Conservation (phyloP, 2,329 filamentous ascomycete species). For the Aspergillus neoniger region DNA sequence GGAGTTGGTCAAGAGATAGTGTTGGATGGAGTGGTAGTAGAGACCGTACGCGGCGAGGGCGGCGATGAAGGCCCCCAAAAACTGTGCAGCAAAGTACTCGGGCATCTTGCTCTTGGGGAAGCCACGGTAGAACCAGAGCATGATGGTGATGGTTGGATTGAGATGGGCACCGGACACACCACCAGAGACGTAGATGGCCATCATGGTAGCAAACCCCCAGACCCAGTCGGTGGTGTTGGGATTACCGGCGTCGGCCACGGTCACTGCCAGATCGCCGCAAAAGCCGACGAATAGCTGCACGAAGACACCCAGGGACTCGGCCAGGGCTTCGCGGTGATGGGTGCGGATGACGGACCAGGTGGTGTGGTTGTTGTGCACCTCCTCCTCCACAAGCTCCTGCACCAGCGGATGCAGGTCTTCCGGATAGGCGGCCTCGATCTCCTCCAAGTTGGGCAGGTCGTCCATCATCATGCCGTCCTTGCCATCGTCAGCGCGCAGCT, state of each 20-base stretch:
- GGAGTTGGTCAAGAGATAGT: slow-evolving; percentile 35
- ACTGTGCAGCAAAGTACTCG: slow-evolving; percentile 55
- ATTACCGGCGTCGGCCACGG: slow-evolving; percentile 41
- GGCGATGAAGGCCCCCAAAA: slow-evolving; percentile 55
- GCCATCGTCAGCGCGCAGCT: slow-evolving; percentile 13
- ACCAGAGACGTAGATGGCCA: slow-evolving; percentile 51
- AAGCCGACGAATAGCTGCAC: slow-evolving; percentile 51
- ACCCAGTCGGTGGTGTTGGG: slow-evolving; percentile 49
- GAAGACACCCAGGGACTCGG: slow-evolving; percentile 54
- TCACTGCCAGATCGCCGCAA: slow-evolving; percentile 51
- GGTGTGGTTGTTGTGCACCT: slow-evolving; percentile 53
- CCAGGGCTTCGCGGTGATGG: slow-evolving; percentile 55
- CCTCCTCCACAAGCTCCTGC: slow-evolving; percentile 47
- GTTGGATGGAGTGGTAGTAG: slow-evolving; percentile 38
- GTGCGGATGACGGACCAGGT: slow-evolving; percentile 54
- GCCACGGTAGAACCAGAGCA: slow-evolving; percentile 53
- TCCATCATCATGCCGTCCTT: slow-evolving; percentile 5
- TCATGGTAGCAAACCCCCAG: slow-evolving; percentile 60
- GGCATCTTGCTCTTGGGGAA: slow-evolving; percentile 56
- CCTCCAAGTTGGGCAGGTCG: slow-evolving; percentile 18
- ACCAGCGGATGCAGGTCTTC: slow-evolving; percentile 50
- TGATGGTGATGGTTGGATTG: slow-evolving; percentile 48
- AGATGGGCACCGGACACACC: slow-evolving; percentile 52
- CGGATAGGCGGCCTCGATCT: slow-evolving; percentile 38
- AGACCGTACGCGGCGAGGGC: slow-evolving; percentile 50